Evolutionary conservation across 805 yeast genomes (phyloP).

Genomic region (Suhomyces sp.): DNA sequence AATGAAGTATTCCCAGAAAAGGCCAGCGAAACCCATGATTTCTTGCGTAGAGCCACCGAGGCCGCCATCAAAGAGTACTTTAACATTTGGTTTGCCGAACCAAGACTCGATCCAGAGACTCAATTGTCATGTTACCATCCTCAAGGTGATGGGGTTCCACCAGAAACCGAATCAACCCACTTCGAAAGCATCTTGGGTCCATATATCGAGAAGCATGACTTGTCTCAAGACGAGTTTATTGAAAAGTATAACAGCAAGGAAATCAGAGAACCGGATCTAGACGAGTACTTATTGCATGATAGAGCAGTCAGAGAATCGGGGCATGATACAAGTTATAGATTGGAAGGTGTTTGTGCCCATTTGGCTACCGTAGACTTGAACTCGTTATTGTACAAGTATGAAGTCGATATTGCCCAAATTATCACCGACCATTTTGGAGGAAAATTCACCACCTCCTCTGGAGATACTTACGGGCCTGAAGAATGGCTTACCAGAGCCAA

Average conservation of each 20-base stretch:
- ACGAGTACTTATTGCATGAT: conserved; percentile 86
- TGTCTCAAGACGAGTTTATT: conserved; percentile 59
- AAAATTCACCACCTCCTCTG: conserved; percentile 25
- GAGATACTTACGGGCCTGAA: conserved; percentile 42
- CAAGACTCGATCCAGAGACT: conserved; percentile 68
- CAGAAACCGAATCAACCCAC: conserved; percentile 92
- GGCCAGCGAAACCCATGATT: conserved; percentile 45
- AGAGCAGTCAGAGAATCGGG: conserved; percentile 96
- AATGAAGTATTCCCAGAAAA: conserved; percentile 42
- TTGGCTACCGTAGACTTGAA: conserved; percentile 90
- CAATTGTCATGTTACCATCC: conserved; percentile 91
- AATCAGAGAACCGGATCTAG: conserved; percentile 75
- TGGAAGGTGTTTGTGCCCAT: conserved; percentile 86
- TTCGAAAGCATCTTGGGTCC: conserved; percentile 70
- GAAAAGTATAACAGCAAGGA: conserved; percentile 61
- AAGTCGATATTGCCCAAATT: conserved; percentile 70
- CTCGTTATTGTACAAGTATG: conserved; percentile 84
- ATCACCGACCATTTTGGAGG: conserved; percentile 58
- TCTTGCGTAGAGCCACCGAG: conserved; percentile 58
- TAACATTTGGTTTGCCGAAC: conserved; percentile 72
- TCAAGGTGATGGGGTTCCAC: conserved; percentile 89
- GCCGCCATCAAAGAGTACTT: conserved; percentile 88
- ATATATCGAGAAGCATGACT: conserved; percentile 59
- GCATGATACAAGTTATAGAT: conserved; percentile 88
- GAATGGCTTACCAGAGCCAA: conserved; percentile 65